Conservation (phyloP, 306 rosid species). For the Prunus persica region Prunus_persica_NCBIv2 NC_034016.1:3082501-3083000, state of each 20-base stretch:
- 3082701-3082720: neutral
- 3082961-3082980: constrained; percentile 23
- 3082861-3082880: constrained; percentile 25
- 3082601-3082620: neutral
- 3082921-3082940: constrained; percentile 28
- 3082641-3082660: neutral
- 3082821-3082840: constrained; percentile 28
- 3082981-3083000: constrained; percentile 25
- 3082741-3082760: constrained; percentile 29
- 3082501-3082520: too few relatives aligned
- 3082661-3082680: neutral
- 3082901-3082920: constrained; percentile 35
- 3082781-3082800: constrained; percentile 27
- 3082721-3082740: constrained; percentile 15
- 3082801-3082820: constrained; percentile 37
- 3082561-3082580: neutral
- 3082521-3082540: neutral
- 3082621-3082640: neutral
- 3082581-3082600: neutral
- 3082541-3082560: neutral
- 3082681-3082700: neutral
- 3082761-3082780: constrained; percentile 35
- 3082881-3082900: constrained; percentile 28
- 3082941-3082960: constrained; percentile 19
- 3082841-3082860: constrained; percentile 22